These are phyloP conservation scores for Collybiopsis luxurians DNA, from an alignment of 768 basidiomycete species.

Conservation along the genomic window DNA sequence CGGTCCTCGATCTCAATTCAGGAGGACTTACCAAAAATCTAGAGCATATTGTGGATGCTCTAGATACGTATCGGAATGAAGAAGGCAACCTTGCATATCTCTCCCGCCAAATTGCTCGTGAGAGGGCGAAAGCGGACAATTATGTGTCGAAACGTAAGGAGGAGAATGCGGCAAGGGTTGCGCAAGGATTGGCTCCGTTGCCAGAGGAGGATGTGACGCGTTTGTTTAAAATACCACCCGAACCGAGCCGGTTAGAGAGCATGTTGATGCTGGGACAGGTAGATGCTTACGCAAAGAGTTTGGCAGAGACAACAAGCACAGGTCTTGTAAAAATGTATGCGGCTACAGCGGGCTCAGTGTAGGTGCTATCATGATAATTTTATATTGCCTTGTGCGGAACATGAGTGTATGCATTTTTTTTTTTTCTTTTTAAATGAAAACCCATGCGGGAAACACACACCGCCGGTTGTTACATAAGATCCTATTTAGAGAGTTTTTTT, in stretches of 20 bases:
- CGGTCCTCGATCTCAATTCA: constrained; percentile 68
- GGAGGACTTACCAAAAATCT: constrained; percentile 71
- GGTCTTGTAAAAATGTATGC: constrained; percentile 88
- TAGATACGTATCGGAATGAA: constrained; percentile 86
- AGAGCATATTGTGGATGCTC: constrained; percentile 80
- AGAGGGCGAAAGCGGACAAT: constrained; percentile 74
- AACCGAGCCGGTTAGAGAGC: constrained; percentile 87
- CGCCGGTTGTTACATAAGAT: neutral
- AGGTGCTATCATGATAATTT: constrained; percentile 9
- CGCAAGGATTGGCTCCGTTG: constrained; percentile 80
- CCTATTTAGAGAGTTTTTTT: neutral
- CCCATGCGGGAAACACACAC: neutral
- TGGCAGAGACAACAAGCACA: constrained; percentile 60
- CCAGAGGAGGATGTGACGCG: constrained; percentile 85
- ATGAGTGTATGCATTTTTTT: too few species aligned
- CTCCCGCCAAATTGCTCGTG: constrained; percentile 83
- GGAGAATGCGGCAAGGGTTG: constrained; percentile 76
- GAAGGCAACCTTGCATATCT: constrained; percentile 91
- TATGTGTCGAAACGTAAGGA: constrained; percentile 85
- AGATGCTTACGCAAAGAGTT: constrained; percentile 78
- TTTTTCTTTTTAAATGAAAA: neutral
- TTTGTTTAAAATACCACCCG: constrained; percentile 83
- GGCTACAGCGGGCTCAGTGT: constrained; percentile 37
- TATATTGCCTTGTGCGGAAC: neutral
- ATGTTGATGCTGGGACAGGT: constrained; percentile 84